Percentiles rank a stretch among this genome's conserved stretches.
Evolutionary conservation across 257 asterid genomes (phyloP).

Genomic region (Cruciata laevipes): DNA sequence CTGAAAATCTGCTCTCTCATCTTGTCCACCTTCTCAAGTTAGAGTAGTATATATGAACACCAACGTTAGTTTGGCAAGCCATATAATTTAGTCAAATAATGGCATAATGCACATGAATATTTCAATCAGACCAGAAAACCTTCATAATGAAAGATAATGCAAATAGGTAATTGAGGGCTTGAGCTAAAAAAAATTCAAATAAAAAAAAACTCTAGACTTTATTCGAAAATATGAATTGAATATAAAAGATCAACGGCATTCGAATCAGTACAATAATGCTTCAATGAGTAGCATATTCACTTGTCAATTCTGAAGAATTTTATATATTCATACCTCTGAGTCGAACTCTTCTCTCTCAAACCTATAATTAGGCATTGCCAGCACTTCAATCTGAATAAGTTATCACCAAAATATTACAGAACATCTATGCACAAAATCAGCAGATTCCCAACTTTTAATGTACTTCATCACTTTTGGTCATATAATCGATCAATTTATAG

Average conservation of each 20-base stretch:
- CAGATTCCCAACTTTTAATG: not conserved
- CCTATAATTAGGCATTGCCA: not conserved
- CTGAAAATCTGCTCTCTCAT: not conserved
- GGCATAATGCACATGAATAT: not conserved
- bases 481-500: not conserved
- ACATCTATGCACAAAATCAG: too few species aligned
- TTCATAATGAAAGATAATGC: too few species aligned
- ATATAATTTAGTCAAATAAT: not conserved
- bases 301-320: not conserved
- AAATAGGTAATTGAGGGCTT: too few species aligned
- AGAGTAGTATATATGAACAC: not conserved
- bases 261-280: too few species aligned
- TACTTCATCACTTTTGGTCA: not conserved
- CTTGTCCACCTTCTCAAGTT: not conserved
- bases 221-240: too few species aligned
- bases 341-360: not conserved
- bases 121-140: not conserved
- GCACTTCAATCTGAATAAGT: constrained; percentile 1
- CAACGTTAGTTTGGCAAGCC: not conserved
- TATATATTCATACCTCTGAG: not conserved
- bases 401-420: not conserved
- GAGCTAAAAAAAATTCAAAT: too few species aligned
- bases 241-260: not conserved
- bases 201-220: too few species aligned
- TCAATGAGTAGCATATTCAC: not conserved